Evolutionary conservation across 2,329 filamentous ascomycete species (phyloP).

Genomic region (Colletotrichum filicis): DNA sequence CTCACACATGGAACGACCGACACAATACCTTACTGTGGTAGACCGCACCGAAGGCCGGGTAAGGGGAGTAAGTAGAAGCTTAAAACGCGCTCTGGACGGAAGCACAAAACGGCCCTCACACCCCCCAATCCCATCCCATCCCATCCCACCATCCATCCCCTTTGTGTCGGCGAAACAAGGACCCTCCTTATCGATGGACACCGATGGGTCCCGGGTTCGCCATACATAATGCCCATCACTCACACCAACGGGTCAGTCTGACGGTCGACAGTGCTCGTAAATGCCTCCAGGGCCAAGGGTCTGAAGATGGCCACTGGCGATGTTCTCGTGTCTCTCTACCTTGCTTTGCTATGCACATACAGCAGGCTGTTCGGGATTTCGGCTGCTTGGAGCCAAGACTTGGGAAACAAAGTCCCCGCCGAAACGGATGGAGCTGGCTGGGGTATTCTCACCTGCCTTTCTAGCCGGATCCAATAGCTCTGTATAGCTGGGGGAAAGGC

Average conservation of each 20-base stretch:
- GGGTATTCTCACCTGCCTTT: slow-evolving; percentile 5
- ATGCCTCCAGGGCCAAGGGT: not conserved
- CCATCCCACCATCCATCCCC: not conserved
- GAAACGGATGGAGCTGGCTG: not conserved
- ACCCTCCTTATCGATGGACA: slow-evolving; percentile 27
- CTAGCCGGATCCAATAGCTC: not conserved
- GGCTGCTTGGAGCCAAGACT: slow-evolving; percentile 17
- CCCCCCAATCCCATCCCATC: not conserved
- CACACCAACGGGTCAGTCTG: not conserved
- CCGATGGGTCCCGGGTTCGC: slow-evolving; percentile 21
- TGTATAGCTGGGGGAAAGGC: slow-evolving; percentile 1
- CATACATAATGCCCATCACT: slow-evolving; percentile 18
- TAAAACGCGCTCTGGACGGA: slow-evolving; percentile 32
- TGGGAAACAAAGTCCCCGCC: slow-evolving; percentile 5
- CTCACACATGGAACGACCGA: not conserved
- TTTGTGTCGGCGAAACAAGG: slow-evolving; percentile 26
- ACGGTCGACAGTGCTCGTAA: not conserved
- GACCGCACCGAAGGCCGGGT: slow-evolving; percentile 4
- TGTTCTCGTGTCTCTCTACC: not conserved
- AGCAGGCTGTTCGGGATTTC: not conserved
- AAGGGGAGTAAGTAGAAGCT: slow-evolving; percentile 26
- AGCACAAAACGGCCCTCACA: slow-evolving; percentile 29
- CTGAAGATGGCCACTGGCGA: not conserved
- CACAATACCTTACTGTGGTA: not conserved
- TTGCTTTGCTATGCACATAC: not conserved